Percentiles rank a stretch among this genome's conserved stretches.
These are phyloP conservation scores for Filobasidium wieringae DNA, from an alignment of 768 basidiomycete species.

Conservation along the genomic window DNA sequence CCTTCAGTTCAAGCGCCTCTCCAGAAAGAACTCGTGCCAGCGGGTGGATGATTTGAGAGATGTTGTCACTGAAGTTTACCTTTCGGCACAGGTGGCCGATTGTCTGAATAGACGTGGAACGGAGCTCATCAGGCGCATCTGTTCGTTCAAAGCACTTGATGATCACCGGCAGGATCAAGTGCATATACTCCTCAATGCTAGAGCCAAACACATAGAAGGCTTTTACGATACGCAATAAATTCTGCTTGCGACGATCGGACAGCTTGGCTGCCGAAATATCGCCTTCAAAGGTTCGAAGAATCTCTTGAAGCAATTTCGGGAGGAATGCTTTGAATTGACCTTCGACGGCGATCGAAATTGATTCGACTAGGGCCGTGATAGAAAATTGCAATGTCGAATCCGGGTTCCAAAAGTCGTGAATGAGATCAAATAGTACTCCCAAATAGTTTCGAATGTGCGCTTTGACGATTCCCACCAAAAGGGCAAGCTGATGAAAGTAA, in stretches of 20 bases:
- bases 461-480: slow-evolving; percentile 89
- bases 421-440: slow-evolving; percentile 66
- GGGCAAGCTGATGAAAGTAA: slow-evolving; percentile 86
- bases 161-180: slow-evolving; percentile 89
- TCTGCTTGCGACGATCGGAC: slow-evolving; percentile 53
- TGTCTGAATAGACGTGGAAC: slow-evolving; percentile 80
- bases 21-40: slow-evolving; percentile 71
- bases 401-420: slow-evolving; percentile 79
- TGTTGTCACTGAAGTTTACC: slow-evolving; percentile 96
- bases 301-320: slow-evolving; percentile 72
- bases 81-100: slow-evolving; percentile 79
- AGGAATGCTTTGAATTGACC: slow-evolving; percentile 96
- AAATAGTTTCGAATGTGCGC: slow-evolving; percentile 91
- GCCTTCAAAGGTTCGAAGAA: slow-evolving; percentile 54
- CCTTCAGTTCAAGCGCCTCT: slow-evolving; percentile 56
- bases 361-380: slow-evolving; percentile 82
- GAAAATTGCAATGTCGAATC: slow-evolving; percentile 66
- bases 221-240: slow-evolving; percentile 71
- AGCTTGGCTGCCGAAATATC: slow-evolving; percentile 31
- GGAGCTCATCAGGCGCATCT: slow-evolving; percentile 59
- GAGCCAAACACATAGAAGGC: slow-evolving; percentile 90
- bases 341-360: slow-evolving; percentile 82
- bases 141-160: slow-evolving; percentile 77
- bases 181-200: slow-evolving; percentile 94
- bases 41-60: slow-evolving; percentile 92